These are phyloP conservation scores for Podaxis sp. DNA, from an alignment of 768 basidiomycete species.

Conservation along the genomic window DNA sequence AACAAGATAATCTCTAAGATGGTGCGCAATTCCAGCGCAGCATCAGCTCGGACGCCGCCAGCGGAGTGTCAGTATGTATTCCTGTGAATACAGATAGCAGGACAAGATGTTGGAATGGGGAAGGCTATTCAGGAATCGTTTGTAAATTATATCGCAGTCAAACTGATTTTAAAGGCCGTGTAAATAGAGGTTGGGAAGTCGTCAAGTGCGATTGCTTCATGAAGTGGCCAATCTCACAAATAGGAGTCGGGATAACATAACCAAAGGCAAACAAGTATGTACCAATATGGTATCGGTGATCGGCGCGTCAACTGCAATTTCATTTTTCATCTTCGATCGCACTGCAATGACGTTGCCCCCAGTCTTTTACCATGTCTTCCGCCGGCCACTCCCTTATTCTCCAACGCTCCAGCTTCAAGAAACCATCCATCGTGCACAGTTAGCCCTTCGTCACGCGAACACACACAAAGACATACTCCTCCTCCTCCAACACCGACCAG, in stretches of 20 bases:
- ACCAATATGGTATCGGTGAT: neutral
- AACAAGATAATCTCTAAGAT: conserved; percentile 2
- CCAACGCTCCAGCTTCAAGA: conserved; percentile 71
- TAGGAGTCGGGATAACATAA: neutral
- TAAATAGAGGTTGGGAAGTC: neutral
- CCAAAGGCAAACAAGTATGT: neutral
- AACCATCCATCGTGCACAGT: conserved; percentile 63
- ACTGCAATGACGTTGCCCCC: conserved; percentile 48
- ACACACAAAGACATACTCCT: conserved; percentile 66
- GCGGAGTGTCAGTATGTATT: conserved; percentile 10
- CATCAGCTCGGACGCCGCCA: conserved; percentile 7
- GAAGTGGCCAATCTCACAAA: too few species aligned
- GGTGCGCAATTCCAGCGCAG: neutral
- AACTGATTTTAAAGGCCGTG: neutral
- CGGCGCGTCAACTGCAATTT: neutral
- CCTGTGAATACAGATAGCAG: neutral
- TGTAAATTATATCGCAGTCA: conserved; percentile 7
- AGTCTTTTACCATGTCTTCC: conserved; percentile 76
- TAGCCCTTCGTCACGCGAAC: conserved; percentile 40
- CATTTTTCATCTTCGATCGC: neutral
- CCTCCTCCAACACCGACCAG: conserved; percentile 87
- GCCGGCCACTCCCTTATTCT: conserved; percentile 73
- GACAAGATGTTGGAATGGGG: neutral
- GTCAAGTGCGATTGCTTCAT: too few species aligned
- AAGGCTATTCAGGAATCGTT: neutral